A percentile compares a stretch with the other conserved stretches of the same genome.
These are phyloP conservation scores for Barbarea vulgaris DNA, from an alignment of 345 rosid genomes.

Conservation along the genomic window DNA sequence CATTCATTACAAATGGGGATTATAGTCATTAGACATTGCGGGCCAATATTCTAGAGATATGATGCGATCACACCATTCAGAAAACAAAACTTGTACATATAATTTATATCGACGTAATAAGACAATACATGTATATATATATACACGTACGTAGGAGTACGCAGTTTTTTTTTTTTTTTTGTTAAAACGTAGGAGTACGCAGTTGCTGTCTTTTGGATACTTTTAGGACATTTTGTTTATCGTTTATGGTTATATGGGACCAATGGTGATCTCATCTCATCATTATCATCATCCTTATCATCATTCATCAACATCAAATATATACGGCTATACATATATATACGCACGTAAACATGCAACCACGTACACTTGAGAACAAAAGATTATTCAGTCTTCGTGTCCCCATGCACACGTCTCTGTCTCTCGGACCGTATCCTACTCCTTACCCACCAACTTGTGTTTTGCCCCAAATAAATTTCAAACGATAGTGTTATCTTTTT, in stretches of 20 bases:
- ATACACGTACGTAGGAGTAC: slow-evolving; percentile 22
- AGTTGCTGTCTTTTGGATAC: slow-evolving; percentile 7
- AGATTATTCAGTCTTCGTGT: slow-evolving; percentile 37
- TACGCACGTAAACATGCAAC: slow-evolving; percentile 34
- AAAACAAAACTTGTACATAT: not conserved
- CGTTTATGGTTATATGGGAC: slow-evolving; percentile 33
- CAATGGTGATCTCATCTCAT: slow-evolving; percentile 36
- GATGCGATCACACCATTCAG: slow-evolving; percentile 19
- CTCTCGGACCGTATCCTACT: slow-evolving; percentile 38
- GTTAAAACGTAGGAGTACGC: slow-evolving; percentile 34
- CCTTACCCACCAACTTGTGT: slow-evolving; percentile 32
- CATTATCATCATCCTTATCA: slow-evolving; percentile 26
- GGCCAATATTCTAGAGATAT: slow-evolving; percentile 28
- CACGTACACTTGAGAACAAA: slow-evolving; percentile 39
- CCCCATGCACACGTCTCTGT: slow-evolving; percentile 44
- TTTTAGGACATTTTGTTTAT: slow-evolving; percentile 27
- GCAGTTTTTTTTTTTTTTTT: not conserved
- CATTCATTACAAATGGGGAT: not conserved
- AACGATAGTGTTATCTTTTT: not conserved
- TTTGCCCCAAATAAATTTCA: slow-evolving; percentile 11
- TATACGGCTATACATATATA: slow-evolving; percentile 28
- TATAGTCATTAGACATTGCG: slow-evolving; percentile 4
- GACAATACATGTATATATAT: slow-evolving; percentile 13
- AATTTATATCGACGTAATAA: not conserved
- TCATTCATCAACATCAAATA: not conserved